Evolutionary conservation across 805 yeast species (phyloP), one percentile per base, ranked within the genome.

Genomic region (baker's yeast (Saccharomyces cerevisiae)): DNA sequence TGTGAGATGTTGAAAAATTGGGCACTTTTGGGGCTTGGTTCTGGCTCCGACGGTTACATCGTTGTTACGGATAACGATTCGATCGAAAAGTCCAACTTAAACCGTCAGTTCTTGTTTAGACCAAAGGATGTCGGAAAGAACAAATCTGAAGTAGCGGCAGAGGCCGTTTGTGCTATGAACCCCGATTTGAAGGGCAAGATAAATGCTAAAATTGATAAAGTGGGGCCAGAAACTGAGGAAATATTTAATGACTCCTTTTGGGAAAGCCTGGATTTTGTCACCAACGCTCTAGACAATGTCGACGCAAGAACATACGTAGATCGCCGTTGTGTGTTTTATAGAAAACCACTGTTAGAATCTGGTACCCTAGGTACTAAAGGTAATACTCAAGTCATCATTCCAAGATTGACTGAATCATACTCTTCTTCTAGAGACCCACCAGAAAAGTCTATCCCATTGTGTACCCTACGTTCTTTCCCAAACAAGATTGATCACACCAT

Each of bases 351-450:
- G 62, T 79, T 94, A 57, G 99, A 94, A 75, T 87, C 96, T 10
- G 99, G 99, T 57, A 94, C 99, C 46, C 79, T 94, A 63, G 99
- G 99, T 61, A 92, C 99, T 22, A 94, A 94, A 75, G 98, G 99
- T 71, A 94, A 94, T 70, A 92, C 96, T 22, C 99, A 94, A 76
- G 97, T 94, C 48, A 85, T 94, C 51, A 83, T 91, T 65, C 99
- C 99, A 61, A 80, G 83, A 68, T 72, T 94, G 68, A 94, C 99
- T 1, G 99, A 94, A 74, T 87, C 96, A 4, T 94, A 94, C 73
- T 88, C 97, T 2, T 87, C 97, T 1, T 88, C 96, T 11, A 95
- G 89, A 70, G 99, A 94, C 73, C 99, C 99, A 47, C 99, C 99
- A 41, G 99, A 94, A 76, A 90, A 90, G 73, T 84, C 96, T 3